A percentile compares a stretch with the other conserved stretches of the same genome.
These are phyloP conservation scores for Wickerhamomyces hampshirensis DNA, from an alignment of 805 yeast species.

Conservation along the genomic window DNA sequence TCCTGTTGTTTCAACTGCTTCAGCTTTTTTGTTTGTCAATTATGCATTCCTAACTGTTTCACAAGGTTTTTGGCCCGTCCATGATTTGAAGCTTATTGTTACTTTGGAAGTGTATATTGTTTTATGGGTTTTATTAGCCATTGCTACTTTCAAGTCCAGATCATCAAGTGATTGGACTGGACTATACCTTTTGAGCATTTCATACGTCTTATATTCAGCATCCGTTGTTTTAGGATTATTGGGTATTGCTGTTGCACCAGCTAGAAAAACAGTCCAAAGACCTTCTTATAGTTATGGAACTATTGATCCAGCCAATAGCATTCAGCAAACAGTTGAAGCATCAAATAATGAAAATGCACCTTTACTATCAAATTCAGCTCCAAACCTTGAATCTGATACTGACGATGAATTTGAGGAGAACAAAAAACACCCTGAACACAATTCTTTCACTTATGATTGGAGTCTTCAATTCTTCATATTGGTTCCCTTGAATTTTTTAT, in stretches of 20 bases:
- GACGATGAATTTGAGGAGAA: constrained; percentile 8
- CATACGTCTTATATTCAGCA: constrained; percentile 42
- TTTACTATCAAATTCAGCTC: constrained; percentile 22
- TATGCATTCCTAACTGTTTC: constrained; percentile 45
- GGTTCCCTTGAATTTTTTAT: constrained; percentile 59
- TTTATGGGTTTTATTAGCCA: constrained; percentile 53
- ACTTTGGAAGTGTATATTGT: constrained; percentile 49
- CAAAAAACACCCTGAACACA: constrained; percentile 19
- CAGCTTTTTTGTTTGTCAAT: constrained; percentile 48
- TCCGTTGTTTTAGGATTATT: constrained; percentile 50
- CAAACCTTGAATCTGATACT: constrained; percentile 12
- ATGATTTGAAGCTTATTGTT: constrained; percentile 55
- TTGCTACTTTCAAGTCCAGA: constrained; percentile 45
- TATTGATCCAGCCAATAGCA: constrained; percentile 5
- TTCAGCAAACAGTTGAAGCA: constrained; percentile 6
- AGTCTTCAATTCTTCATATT: constrained; percentile 61
- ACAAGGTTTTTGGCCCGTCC: constrained; percentile 38
- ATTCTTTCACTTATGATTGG: constrained; percentile 72
- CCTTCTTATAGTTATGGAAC: constrained; percentile 7
- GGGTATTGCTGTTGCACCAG: constrained; percentile 29
- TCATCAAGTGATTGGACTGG: constrained; percentile 42
- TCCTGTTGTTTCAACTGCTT: constrained; percentile 45
- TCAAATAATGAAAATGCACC: constrained; percentile 28
- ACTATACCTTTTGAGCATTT: constrained; percentile 41
- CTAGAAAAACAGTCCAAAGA: constrained; percentile 4